Evolutionary conservation across 2,329 filamentous ascomycete species (phyloP).

Genomic region (Pseudopithomyces chartarum): DNA sequence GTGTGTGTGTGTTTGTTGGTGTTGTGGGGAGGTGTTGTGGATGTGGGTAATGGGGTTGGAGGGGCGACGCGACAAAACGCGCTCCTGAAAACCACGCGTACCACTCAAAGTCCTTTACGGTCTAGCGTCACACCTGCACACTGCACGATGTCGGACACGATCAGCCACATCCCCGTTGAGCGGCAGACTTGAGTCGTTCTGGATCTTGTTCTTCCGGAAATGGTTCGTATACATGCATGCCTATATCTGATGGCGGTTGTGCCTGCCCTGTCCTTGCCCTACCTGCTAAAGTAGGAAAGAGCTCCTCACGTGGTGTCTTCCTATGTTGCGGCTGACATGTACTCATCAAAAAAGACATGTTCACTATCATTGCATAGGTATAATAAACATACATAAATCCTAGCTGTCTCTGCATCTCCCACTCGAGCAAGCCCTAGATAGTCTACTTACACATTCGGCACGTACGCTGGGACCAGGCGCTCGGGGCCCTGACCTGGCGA

Average conservation of each 20-base stretch:
- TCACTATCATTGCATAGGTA: neutral
- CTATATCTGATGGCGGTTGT: neutral
- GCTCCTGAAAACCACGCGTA: slow-evolving; percentile 3
- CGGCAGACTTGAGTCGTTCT: no score
- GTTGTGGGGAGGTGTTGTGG: slow-evolving; percentile 7
- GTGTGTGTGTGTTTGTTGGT: neutral
- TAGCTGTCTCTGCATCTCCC: neutral
- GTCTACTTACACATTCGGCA: neutral
- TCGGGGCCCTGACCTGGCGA: neutral
- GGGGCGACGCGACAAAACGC: slow-evolving; percentile 7
- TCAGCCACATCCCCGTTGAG: neutral
- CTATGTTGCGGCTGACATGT: neutral
- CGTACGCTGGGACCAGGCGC: neutral
- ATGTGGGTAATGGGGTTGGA: neutral
- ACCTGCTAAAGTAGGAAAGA: neutral
- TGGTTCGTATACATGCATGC: no score
- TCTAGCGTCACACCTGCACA: neutral
- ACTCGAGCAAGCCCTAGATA: neutral
- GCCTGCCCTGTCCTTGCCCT: neutral
- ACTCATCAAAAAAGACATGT: neutral
- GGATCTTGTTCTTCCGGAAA: no score
- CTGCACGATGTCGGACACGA: neutral
- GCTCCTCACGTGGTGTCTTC: neutral
- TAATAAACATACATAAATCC: no score
- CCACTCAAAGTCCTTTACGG: neutral